phyloP scores from a whole-genome alignment of 106 monocot genomes.

The Dioscorea zingiberensis region DNA sequence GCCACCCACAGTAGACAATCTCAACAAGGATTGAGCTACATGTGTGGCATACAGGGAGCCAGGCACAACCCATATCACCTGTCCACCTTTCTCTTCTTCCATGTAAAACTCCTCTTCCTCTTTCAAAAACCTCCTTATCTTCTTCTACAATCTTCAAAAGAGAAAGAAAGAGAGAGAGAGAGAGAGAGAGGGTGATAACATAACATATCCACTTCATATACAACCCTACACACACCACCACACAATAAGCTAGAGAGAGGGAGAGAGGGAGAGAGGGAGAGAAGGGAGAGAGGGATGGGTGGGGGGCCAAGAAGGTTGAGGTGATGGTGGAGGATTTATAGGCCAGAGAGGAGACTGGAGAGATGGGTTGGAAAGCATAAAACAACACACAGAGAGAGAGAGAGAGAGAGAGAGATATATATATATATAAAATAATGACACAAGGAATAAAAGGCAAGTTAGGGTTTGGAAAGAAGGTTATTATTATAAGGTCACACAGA shows the following conservation, averaged over 20 bases:
- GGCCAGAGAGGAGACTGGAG: background rate
- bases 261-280: slow-evolving; percentile 3
- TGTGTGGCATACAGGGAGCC: slow-evolving; percentile 89
- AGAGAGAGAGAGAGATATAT: background rate
- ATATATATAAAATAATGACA: background rate
- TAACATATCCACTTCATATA: background rate
- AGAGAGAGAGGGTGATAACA: slow-evolving; percentile 1
- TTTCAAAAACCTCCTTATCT: no score
- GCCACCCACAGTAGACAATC: slow-evolving; percentile 63
- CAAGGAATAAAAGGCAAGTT: background rate
- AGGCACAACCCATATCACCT: slow-evolving; percentile 52
- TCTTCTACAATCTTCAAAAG: no score
- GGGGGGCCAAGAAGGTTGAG: background rate
- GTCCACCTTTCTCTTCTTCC: background rate
- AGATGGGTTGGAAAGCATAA: background rate
- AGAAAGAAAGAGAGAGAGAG: background rate
- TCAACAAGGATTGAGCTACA: slow-evolving; percentile 23
- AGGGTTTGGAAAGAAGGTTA: background rate
- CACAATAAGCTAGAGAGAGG: background rate
- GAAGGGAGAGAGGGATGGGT: slow-evolving; percentile 6
- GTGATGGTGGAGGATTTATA: slow-evolving; percentile 37
- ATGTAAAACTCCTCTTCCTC: slow-evolving; percentile 2
- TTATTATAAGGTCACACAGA: background rate
- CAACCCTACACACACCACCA: background rate
- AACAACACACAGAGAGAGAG: background rate